Evolutionary conservation across 1,284 basidiomycete species (phyloP), one percentile per base, ranked within the genome.

Genomic region (Ceratobasidium sp.): DNA sequence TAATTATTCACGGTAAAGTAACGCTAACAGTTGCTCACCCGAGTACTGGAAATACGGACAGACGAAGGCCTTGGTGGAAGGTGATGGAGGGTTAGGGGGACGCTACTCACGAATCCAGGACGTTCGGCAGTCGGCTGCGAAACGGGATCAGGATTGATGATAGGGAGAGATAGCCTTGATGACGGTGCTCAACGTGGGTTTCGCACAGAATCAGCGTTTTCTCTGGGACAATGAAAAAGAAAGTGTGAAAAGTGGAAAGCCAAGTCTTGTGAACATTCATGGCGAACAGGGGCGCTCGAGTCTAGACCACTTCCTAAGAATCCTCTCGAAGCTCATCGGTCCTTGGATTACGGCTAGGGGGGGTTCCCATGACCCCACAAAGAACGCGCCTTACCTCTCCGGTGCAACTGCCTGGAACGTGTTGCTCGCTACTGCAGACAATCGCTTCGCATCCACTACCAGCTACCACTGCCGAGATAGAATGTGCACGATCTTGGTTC

Each of bases 381-480:
- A 10, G 45, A 47, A 10, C 20, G n/a, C n/a, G 6, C 38, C 17
- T 40, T 40, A 40, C 38, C 38, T 40, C 38, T 17, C 38, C 17
- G 17, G 7, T 7, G 38, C 7, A 8, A 40, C 38, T 47, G n/a
- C 45, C 45, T 47, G 20, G 45, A 47, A 47, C 45, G 45, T 22
- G 20, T 47, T 20, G 10, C 20, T 47, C n/a, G 10, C 45, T 47
- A 47, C n/a, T 47, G 20, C 20, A 22, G 8, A 7, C n/a, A 12
- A 12, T 47, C 13, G 45, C 22, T 47, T 20, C 45, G 10, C 45
- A 47, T 20, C 45, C 22, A 47, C 7, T 20, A 10, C 7, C 20
- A 47, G 7, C n/a, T n/a, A n/a, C n/a, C n/a, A 15, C 22, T 42
- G 50, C 50, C 62, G 62, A 67, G 62, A 67, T 67, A 54, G 62